Base-by-base conservation (phyloP, 257 asterid genomes). In the Datura wrightii region DNA sequence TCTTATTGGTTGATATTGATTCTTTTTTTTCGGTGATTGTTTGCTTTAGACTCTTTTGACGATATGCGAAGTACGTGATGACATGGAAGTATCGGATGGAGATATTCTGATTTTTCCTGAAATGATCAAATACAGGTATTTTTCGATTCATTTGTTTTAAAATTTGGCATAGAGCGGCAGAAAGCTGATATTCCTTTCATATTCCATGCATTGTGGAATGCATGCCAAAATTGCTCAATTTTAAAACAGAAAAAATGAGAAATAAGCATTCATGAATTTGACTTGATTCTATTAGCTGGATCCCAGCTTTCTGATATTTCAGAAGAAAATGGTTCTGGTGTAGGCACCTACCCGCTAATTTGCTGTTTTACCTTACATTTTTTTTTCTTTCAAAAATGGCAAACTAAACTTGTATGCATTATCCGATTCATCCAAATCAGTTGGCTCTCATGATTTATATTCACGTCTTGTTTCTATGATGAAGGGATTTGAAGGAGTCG, bases 31-130 rank as follows among this genome's bases (percentile, higher is more conserved):
- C 36, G 84, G 63, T 84, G 90, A 41, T 79, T 87, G 87, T 76
- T 44, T 83, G 70, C 82, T 83, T 87, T 85, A 97, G 99, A 88
- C 97, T 86, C 97, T 95, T 6, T 84, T 95, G 93, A 97, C 99
- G 13, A 87, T 97, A 18, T 92, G 96, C 76, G 99, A 93, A 89
- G 95, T 91, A 79, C 87, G 85, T 34, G 90, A 88, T 80, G 98
- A 86, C 69, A 78, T 88, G 88, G 90, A 85, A 63, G 82, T 95
- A 87, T 87, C 91, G 3, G 97, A 97, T 87, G 99, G 98, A 79
- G 99, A 95, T 90, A 93, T 93, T 87, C 79, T 97, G 85, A 44
- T 94, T 86, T 97, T 95, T 87, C 99, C 99, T n/a, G 97, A 97
- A 56, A 95, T 91, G 99, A 86, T 83, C 81, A 83, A 92, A 80